Evolutionary conservation across 176 grass and related monocot species (phyloP).

Genomic region (Oryza officinalis): DNA sequence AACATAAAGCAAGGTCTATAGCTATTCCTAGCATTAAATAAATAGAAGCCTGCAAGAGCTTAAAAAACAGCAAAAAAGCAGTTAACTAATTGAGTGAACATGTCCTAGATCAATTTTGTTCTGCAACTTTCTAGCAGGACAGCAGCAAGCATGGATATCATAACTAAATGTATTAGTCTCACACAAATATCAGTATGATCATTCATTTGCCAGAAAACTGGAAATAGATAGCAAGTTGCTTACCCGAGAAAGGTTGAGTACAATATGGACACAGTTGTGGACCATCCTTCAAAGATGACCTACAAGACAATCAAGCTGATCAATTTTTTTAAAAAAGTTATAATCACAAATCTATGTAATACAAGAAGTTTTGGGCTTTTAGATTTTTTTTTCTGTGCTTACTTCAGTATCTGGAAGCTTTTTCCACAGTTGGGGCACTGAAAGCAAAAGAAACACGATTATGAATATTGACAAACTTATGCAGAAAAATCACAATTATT

Average conservation of each 20-base stretch:
- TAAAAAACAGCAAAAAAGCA: background rate
- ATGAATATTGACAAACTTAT: background rate
- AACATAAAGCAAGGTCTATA: slow-evolving; percentile 1
- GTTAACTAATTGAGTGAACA: background rate
- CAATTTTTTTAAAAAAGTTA: background rate
- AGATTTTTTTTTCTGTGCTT: slow-evolving; percentile 33
- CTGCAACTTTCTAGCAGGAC: background rate
- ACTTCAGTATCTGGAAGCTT: slow-evolving; percentile 84
- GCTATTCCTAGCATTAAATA: background rate
- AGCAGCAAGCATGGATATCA: background rate
- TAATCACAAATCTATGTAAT: slow-evolving; percentile 11
- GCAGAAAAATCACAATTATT: background rate
- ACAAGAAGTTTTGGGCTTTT: background rate
- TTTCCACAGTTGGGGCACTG: slow-evolving; percentile 95
- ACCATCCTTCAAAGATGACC: slow-evolving; percentile 81
- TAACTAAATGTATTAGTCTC: background rate
- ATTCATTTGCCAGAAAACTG: background rate
- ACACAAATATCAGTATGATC: background rate
- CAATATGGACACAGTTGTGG: slow-evolving; percentile 86
- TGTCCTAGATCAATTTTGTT: background rate
- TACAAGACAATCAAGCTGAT: slow-evolving; percentile 44
- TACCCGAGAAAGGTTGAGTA: slow-evolving; percentile 95
- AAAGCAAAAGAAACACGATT: slow-evolving; percentile 37
- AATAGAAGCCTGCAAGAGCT: background rate
- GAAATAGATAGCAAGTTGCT: background rate